Base-by-base conservation (phyloP, 768 basidiomycete genomes). In the Termitomyces titanicus region DNA sequence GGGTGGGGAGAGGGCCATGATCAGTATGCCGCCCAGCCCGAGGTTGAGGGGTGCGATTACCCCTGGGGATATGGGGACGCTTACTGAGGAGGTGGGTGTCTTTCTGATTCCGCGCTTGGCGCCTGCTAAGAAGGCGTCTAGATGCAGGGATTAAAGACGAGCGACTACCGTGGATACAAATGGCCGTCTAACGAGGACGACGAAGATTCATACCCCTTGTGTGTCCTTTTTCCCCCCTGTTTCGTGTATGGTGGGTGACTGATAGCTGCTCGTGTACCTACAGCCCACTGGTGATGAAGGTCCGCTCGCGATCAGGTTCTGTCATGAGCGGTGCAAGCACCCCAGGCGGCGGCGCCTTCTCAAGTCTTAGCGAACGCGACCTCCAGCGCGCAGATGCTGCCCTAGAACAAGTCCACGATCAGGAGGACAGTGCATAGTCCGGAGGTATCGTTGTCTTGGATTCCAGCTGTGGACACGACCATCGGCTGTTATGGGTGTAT, bases 161-260 rank as follows among this genome's bases (percentile, higher is more conserved):
- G 91, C 67, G 92, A 95, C 70, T 95, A 91, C 66, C 79, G 83
- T 46, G 87, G 89, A 43, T 79, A 79, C 54, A 76, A 76, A 52
- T 89, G 86, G 86, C 79, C 81, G 2, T 67, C 71, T 15, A 49
- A 74, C 25, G 87, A 89, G 12, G 93, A 94, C 27, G 94, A 98
- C 51, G 94, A 97, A 35, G 94, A 96, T 60, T 82, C 83, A 31
- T 95, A 92, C 75, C 92, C 90, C 1, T 92, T 92, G 91, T 92
- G 64, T 47, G 89, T 82, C 17, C 5, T 58, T 61, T 56, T 61
- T 61, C 37, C 53, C 44, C 29, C 49, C 24, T 50, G 11, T 51
- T 17, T 37, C 4, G 17, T 7, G 11, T 37, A 13, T 25, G 13
- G 24, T 27, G 39, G 56, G 39, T 62, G 54, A 54, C 35, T 18